Base-by-base conservation (phyloP, 1,139 yeast genomes). In the Blastobotrys aristatus region DNA sequence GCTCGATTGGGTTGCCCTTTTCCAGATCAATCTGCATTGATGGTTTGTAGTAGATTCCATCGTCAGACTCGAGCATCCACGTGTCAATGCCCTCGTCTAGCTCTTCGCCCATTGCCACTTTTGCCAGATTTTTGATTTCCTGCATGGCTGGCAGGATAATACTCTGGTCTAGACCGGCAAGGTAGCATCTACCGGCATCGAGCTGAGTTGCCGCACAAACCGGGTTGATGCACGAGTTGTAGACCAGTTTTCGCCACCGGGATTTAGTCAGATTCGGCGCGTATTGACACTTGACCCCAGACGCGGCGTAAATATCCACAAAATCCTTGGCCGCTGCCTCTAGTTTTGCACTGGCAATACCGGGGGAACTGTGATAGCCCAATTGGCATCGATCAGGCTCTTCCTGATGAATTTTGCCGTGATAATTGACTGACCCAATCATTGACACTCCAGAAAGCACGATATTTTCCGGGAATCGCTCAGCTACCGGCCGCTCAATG, bases 21-120 rank as follows among this genome's bases (percentile, higher is more conserved):
- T 84, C 74, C 27, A 75, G 71, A 62, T 84, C 95, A 13, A 84
- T 80, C 55, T 79, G 74, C 89, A 83, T 84, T 17, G 89, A 82
- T 0, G 92, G 92, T 34, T 75, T 67, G 61, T 81, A 83, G 68
- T 78, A 80, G 29, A 73, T 66, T 3, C 85, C 86, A 56, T 80
- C 84, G 50, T 83, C 84, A 37, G 78, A 71, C 57, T 75, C 76
- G 46, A 79, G 64, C 73, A 79, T 78, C 50, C 59, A 64, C 18
- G 77, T 74, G 49, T 74, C 72, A 39, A 69, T 64, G 4, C 65
- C 69, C 32, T 66, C 72, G 38, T 82, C 59, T 1, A 66, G 70
- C 42, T 79, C 76, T 48, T 77, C 84, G 16, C 27, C 33, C 27
- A 60, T 50, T 20, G 79, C 73, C 3, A 71, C 64, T 48, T 73